Base-by-base conservation (phyloP, 1,284 basidiomycete species). In the Phellinidium pouzarii region DNA sequence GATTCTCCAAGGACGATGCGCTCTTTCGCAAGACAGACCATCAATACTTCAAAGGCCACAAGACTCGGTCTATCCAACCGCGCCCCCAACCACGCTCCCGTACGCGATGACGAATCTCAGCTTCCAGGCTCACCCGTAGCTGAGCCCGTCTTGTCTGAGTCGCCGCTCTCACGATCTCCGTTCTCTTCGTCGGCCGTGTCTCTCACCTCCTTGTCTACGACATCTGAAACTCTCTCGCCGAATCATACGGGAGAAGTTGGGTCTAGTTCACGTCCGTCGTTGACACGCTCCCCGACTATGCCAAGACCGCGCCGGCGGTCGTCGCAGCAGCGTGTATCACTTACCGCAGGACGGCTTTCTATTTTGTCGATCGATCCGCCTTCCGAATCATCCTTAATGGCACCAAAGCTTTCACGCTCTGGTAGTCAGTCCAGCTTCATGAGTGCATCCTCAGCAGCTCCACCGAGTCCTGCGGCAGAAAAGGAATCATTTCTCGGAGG, bases 251-350 rank as follows among this genome's bases (percentile, higher is more conserved):
- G 63, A 9, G 60, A 65, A 34, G 69, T 69, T 17, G 64, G 65
- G 46, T 62, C 68, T 27, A 50, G 64, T 23, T 67, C 68, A 20
- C 62, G 59, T 37, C 61, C 70, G 6, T 54, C 66, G 6, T 56
- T 63, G 41, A 54, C 65, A 4, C 71, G 68, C 52, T 70, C 74
- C 12, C 73, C 74, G 4, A 70, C 70, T 1, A 67, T 78, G 27
- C 76, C 84, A 34, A 79, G 84, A 11, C 76, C 85, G 40, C 77
- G 87, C 26, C 73, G 84, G 43, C 74, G 87, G 53, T 88, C 86
- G 27, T 90, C 87, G 4, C 87, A 90, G 59, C 86, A 88, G 57
- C 78, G 87, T 48, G 84, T 90, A 37, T 90, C 87, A 19, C 72
- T 90, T 40, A 81, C 90, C 52, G 87, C 87, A 8, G 87, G 87